Evolutionary conservation across 805 yeast genomes (phyloP).

Genomic region (Saturnispora gosingensis): DNA sequence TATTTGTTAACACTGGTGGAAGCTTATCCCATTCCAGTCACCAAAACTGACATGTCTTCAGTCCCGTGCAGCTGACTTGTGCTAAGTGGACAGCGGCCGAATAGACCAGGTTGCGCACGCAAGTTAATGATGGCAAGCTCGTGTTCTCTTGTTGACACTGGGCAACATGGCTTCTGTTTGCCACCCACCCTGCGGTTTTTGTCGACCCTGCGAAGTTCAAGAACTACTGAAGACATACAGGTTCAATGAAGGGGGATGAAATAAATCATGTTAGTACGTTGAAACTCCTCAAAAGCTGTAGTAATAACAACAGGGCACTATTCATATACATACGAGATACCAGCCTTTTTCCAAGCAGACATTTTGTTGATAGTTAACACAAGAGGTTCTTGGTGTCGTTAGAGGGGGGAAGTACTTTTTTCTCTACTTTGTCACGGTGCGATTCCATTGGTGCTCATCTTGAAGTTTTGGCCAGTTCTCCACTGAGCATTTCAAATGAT

Average conservation of each 20-base stretch:
- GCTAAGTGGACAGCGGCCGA: background rate
- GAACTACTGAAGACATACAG: background rate
- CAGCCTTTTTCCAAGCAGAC: conserved; percentile 61
- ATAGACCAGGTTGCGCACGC: too few relatives aligned
- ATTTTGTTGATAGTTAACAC: conserved; percentile 18
- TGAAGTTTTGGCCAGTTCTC: background rate
- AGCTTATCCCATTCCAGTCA: background rate
- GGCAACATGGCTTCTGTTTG: background rate
- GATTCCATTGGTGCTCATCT: background rate
- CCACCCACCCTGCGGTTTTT: background rate
- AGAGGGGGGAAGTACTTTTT: background rate
- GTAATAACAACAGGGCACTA: background rate
- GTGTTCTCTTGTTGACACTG: background rate
- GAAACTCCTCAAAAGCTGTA: background rate
- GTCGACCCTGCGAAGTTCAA: background rate
- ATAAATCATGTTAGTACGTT: background rate
- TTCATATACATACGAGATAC: conserved; percentile 40
- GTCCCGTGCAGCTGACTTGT: background rate
- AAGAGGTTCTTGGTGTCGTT: background rate
- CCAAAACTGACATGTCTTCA: background rate
- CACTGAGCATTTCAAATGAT: background rate
- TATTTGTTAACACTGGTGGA: conserved; percentile 65
- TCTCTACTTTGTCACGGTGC: background rate
- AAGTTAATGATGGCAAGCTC: too few relatives aligned
- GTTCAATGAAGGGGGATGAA: background rate